A percentile compares a stretch with the other conserved stretches of the same genome.
phyloP scores from a whole-genome alignment of 257 asterid species.

The Solanum commersonii region DNA sequence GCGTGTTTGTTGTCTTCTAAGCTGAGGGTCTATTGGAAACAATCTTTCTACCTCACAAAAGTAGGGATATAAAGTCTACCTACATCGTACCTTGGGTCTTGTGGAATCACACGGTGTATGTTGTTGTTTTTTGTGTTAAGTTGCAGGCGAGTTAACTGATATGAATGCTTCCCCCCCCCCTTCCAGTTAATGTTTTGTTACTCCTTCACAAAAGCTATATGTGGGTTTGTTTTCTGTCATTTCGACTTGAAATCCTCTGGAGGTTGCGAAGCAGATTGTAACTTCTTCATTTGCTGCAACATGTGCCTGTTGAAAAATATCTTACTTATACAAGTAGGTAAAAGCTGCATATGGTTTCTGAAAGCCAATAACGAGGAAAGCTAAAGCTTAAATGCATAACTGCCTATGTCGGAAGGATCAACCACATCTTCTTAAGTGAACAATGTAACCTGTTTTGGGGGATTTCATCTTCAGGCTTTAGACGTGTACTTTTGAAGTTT shows the following conservation, averaged over 20 bases:
- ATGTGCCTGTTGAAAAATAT: background rate
- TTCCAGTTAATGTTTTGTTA: background rate
- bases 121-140: background rate
- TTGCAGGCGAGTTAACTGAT: background rate
- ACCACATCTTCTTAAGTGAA: background rate
- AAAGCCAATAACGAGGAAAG: background rate
- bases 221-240: background rate
- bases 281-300: background rate
- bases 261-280: background rate
- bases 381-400: background rate
- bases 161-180: background rate
- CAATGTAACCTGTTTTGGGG: background rate
- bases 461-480: background rate
- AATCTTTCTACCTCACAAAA: background rate
- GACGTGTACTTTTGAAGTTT: background rate
- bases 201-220: background rate
- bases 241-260: background rate
- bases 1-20: background rate
- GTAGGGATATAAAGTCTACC: background rate
- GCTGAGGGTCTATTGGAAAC: background rate
- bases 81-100: background rate
- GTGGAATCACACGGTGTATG: background rate
- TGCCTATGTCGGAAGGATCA: background rate
- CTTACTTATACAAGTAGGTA: background rate
- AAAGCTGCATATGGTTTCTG: background rate